These are phyloP conservation scores for Paramecium sexaurelia DNA, from an alignment of 73 alveolate species.

Conservation along the genomic window DNA sequence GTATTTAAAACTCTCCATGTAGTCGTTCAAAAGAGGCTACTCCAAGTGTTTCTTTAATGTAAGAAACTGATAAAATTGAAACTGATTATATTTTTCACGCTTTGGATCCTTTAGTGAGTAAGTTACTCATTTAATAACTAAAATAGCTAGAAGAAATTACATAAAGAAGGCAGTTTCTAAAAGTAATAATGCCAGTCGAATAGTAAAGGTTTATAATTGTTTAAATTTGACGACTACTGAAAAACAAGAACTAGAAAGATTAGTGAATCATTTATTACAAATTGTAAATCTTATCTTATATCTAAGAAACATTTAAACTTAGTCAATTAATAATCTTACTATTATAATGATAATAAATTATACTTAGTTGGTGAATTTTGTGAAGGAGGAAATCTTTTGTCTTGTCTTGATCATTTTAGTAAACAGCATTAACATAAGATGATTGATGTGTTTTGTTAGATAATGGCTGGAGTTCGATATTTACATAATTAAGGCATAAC, in stretches of 20 bases:
- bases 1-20: background rate
- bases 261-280: background rate
- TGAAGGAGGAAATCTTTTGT: slow-evolving; percentile 41
- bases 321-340: background rate
- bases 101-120: slow-evolving; percentile 21
- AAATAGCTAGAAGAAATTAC: background rate
- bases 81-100: background rate
- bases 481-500: background rate
- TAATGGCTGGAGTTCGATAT: slow-evolving; percentile 11
- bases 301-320: slow-evolving; percentile 19
- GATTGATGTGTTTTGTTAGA: background rate
- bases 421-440: background rate
- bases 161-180: background rate
- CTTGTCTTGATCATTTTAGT: background rate
- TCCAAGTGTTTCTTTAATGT: background rate
- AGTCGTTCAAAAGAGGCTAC: background rate
- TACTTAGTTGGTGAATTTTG: background rate
- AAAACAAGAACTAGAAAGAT: background rate
- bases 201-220: slow-evolving; percentile 6
- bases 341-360: background rate
- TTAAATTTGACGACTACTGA: background rate
- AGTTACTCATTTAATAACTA: background rate
- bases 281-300: slow-evolving; percentile 1
- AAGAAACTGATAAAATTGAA: background rate
- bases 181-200: background rate